Conservation (phyloP, 352 stramenopile species). For the Elongisporangium senticosum region DNA sequence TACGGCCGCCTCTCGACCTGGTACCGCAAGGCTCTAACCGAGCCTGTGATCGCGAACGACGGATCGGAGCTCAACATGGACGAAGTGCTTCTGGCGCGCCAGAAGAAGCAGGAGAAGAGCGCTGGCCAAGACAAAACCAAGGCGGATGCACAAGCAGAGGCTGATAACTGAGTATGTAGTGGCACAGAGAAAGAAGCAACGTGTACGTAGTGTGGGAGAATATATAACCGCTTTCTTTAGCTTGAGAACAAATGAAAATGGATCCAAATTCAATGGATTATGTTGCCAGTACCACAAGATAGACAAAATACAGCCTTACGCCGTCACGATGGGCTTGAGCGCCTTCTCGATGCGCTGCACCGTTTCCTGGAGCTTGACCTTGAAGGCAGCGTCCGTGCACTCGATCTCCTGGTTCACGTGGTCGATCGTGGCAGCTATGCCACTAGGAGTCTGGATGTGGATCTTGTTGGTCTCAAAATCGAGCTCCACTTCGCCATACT, state of each 20-base stretch:
- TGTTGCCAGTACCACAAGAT: neutral
- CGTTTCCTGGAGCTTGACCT: slow-evolving; percentile 61
- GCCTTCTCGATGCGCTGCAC: slow-evolving; percentile 62
- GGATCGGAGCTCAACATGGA: slow-evolving; percentile 81
- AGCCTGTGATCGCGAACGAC: slow-evolving; percentile 76
- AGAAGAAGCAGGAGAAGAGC: slow-evolving; percentile 13
- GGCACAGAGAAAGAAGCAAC: neutral
- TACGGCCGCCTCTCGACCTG: slow-evolving; percentile 77
- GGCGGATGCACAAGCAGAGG: neutral
- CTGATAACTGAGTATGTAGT: neutral
- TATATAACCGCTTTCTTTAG: neutral
- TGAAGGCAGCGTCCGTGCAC: slow-evolving; percentile 65
- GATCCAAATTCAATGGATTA: neutral
- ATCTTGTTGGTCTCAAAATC: slow-evolving; percentile 88
- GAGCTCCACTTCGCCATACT: slow-evolving; percentile 81
- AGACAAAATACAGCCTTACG: slow-evolving; percentile 11
- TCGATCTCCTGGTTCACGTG: slow-evolving; percentile 58
- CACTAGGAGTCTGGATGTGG: slow-evolving; percentile 75
- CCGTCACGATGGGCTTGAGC: slow-evolving; percentile 55
- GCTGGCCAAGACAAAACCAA: slow-evolving; percentile 1
- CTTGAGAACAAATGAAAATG: neutral
- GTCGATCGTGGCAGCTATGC: slow-evolving; percentile 56
- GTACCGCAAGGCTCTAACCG: slow-evolving; percentile 67
- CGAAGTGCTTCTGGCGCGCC: slow-evolving; percentile 58
- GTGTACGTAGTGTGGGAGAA: neutral